Evolutionary conservation across 2,329 filamentous ascomycete genomes (phyloP).

Genomic region (Aspergillus amoenus): DNA sequence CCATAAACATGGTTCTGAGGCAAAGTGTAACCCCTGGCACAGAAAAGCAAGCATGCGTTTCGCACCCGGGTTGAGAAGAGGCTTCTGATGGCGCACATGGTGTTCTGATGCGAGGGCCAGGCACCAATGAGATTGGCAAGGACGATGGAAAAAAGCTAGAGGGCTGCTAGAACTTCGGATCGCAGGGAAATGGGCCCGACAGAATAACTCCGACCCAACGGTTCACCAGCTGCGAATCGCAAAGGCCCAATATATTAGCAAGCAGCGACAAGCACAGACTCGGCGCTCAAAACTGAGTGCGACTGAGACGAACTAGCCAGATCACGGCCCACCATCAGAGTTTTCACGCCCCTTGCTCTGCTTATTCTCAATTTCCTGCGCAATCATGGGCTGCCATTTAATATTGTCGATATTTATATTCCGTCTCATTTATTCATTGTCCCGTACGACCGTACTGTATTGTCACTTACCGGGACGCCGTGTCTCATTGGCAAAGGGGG

Average conservation of each 20-base stretch:
- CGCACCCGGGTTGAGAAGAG: not conserved
- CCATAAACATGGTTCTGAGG: not conserved
- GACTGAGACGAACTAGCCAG: constrained; percentile 1
- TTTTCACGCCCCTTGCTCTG: constrained; percentile 22
- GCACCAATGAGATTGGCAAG: too few relatives aligned
- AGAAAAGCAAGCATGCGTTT: not conserved
- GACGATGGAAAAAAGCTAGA: constrained; percentile 1
- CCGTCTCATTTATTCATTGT: constrained; percentile 1
- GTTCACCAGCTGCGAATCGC: constrained; percentile 3
- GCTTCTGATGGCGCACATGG: too few relatives aligned
- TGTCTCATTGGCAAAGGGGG: too few relatives aligned
- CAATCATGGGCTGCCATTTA: constrained; percentile 4
- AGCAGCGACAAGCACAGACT: not conserved
- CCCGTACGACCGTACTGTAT: constrained; percentile 13
- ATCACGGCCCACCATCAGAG: constrained; percentile 18
- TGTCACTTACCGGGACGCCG: too few relatives aligned
- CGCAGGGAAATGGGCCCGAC: not conserved
- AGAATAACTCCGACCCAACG: constrained; percentile 4
- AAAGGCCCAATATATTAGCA: not conserved
- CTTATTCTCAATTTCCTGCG: constrained; percentile 2
- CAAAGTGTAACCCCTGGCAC: constrained; percentile 12
- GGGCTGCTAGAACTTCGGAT: constrained; percentile 4
- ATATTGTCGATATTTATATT: constrained; percentile 3
- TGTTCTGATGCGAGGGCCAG: too few relatives aligned
- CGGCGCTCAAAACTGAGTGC: too few relatives aligned